Evolutionary conservation across 108 stramenopile genomes (phyloP), one percentile per base, ranked within the genome.

Genomic region (Skeletonema marinoi): DNA sequence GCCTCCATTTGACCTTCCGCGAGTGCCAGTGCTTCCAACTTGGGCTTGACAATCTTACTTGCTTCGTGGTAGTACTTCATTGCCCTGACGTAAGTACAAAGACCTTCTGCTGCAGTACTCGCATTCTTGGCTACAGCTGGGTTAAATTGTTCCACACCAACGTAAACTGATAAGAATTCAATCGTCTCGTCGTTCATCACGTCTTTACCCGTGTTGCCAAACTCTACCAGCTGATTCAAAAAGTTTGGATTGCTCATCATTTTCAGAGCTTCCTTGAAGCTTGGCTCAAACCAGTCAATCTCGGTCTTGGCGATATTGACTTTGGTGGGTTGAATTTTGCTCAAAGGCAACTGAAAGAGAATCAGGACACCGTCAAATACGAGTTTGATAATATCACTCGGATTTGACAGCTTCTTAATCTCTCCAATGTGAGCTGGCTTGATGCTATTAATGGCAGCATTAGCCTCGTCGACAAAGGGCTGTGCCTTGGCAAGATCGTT

Each of bases 1-100:
- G 91, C 89, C 58, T 95, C 91, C 88, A 96, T 89, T 71, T 94
- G 86, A 8, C 79, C 90, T 75, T 93, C 91, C 16, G 95, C 95
- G 13, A 96, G 70, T 14, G 78, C 74, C 9, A 97, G 87, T 11
- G 95, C 96, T 84, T 96, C 96, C 44, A 97, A 85, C 77, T 96
- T 96, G 31, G 96, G 96, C 73, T 96, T 96, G n/a, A 96, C 95
- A 73, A 96, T 93, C 79, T 96, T 96, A 71, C 92, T 92, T 4
- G 95, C 96, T 65, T 92, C 88, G 80, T 95, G 94, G 80, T 96
- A 97, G 62, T 54, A 88, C 73, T 89, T 90, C 96, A 97, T 97
- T 31, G 96, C 96, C 44, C 86, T 74, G 17, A 93, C 94, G 85
- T 92, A 97, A 21, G 87, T 93, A 65, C 95, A 95, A 62, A 97